Base-by-base conservation (phyloP, 257 asterid species). In the Leonotis leonurus region DNA sequence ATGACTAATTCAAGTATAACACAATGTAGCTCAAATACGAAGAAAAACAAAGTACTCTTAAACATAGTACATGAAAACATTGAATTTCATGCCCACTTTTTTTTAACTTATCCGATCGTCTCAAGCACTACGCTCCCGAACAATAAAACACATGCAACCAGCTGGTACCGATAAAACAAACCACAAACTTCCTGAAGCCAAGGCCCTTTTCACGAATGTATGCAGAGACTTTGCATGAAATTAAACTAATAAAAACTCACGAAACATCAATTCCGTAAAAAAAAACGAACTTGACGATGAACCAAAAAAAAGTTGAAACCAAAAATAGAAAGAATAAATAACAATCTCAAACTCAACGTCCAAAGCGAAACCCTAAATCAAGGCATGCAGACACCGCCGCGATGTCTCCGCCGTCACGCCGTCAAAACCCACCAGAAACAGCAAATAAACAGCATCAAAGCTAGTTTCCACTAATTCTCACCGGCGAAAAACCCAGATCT, bases 361-460 rank as follows among this genome's bases (percentile, higher is more conserved):
- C 17, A 52, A 22, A 55, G 20, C 26, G 39, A 41, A 54, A 33
- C 50, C 57, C 68, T 51, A 18, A 32, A 35, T 46, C 20, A 5
- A 44, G 14, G 18, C 72, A 65, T 61, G 77, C 71, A 65, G 56
- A 52, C 69, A 59, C 4, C 50, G 8, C 30, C 55, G 44, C 9
- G 14, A 24, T 25, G 32, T 17, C 24, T 52, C 60, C 52, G 2
- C 69, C 72, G 35, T 14, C 69, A 50, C 6, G 24, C 60, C 40
- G 30, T 55, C 41, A 17, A 46, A 62, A 57, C 51, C 32, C 43
- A 53, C 51, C 54, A 22, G 25, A 11, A 20, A 50, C 60, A 5
- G 16, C 49, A 46, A 58, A 9, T 14, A 50, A 32, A 45, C 8
- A 51, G 14, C 20, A 5, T 14, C 36, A 20, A 11, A 43, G 17